Evolutionary conservation across 1,139 yeast genomes (phyloP).

Genomic region (Kurtzmaniella quercitrusa): DNA sequence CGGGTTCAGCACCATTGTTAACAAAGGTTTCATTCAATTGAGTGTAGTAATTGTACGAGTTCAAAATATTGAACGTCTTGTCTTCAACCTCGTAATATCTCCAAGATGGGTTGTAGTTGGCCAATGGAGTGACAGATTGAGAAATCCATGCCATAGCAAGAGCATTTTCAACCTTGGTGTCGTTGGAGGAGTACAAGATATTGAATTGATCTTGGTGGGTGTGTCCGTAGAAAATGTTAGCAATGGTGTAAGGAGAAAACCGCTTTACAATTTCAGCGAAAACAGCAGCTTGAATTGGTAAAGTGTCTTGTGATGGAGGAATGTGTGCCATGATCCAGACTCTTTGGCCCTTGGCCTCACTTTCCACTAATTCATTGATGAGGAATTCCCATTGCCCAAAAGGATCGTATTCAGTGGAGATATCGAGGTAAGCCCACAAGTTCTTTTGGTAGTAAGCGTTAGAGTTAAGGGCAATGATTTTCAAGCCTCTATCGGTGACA

Average conservation of each 20-base stretch:
- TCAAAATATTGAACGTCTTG: slow-evolving; percentile 56
- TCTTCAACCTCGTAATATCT: slow-evolving; percentile 67
- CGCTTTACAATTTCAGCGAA: slow-evolving; percentile 58
- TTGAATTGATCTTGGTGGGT: slow-evolving; percentile 69
- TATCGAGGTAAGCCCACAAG: slow-evolving; percentile 57
- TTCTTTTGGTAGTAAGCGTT: slow-evolving; percentile 65
- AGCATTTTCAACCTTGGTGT: slow-evolving; percentile 37
- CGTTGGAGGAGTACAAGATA: slow-evolving; percentile 44
- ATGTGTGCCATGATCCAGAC: slow-evolving; percentile 74
- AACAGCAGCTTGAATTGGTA: slow-evolving; percentile 59
- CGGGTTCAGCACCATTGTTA: slow-evolving; percentile 47
- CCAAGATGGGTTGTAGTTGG: slow-evolving; percentile 63
- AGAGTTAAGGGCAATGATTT: slow-evolving; percentile 62
- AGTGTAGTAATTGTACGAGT: slow-evolving; percentile 55
- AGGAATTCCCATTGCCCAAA: slow-evolving; percentile 64
- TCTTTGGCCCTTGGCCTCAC: slow-evolving; percentile 53
- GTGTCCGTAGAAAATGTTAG: slow-evolving; percentile 68
- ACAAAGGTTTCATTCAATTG: slow-evolving; percentile 48
- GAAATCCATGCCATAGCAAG: slow-evolving; percentile 61
- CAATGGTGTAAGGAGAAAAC: slow-evolving; percentile 66
- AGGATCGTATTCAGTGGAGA: slow-evolving; percentile 49
- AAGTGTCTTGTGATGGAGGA: slow-evolving; percentile 52
- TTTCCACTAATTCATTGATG: slow-evolving; percentile 54
- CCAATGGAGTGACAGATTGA: slow-evolving; percentile 62
- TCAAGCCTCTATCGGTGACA: slow-evolving; percentile 52